Evolutionary conservation across 2,329 filamentous ascomycete species (phyloP), one percentile per base, ranked within the genome.

Genomic region (Ascochyta viciae-villosae): DNA sequence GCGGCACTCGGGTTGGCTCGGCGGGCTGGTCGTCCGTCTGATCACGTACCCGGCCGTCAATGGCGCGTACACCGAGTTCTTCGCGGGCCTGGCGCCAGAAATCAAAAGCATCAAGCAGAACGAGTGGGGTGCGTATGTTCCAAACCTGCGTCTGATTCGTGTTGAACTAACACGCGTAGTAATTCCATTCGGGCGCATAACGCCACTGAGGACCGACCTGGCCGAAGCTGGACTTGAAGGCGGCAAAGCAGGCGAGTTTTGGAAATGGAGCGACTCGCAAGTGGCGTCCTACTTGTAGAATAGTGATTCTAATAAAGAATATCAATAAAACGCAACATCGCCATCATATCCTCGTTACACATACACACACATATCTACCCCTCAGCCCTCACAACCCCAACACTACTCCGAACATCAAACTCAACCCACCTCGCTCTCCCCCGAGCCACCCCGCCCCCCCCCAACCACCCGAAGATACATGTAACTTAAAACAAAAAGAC

Each of bases 351-450:
- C 35, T 6, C 15, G 8, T 9, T 22, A 16, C 10, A 12, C 37
- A 19, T 19, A 16, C 12, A 9, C 16, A 15, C 8, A 16, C 34
- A 16, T 5, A 9, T 22, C 31, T 24, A 72, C 0, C 64, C 70
- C 37, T 72, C 70, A 0, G 43, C 50, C 45, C 71, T 65, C 1
- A 75, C 66, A n/a, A 65, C 49, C 0, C 74, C 74, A 1, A 48
- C 35, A 3, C 62, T 62, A 26, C 46, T 69, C 58, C 64, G 55
- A 22, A 76, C 53, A 63, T 76, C 89, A 78, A 94, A 98, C 78
- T 98, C 95, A 1, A 94, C 83, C 94, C 95, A 98, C 60, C 88
- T 83, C 6, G 87, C 90, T 54, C 72, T 72, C 6, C 88, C 85
- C 4, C 87, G n/a, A n/a, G n/a, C n/a, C n/a, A n/a, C n/a, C n/a